These are phyloP conservation scores for Phytomonas francai DNA, from an alignment of 208 protist species.

Conservation along the genomic window DNA sequence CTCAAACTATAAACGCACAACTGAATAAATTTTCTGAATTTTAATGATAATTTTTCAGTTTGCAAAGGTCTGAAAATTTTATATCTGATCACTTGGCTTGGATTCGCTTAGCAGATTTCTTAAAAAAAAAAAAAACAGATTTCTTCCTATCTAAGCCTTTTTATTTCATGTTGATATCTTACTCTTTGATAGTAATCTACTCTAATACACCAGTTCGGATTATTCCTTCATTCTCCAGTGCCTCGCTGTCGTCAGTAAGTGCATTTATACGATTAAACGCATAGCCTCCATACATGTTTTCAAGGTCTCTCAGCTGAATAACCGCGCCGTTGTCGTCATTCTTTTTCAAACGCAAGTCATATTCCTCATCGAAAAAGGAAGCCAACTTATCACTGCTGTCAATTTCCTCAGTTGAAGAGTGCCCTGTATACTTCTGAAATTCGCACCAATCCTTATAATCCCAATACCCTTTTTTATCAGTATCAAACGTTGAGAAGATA, in stretches of 20 bases:
- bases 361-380: slow-evolving; percentile 69
- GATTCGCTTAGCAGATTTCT: slow-evolving; percentile 18
- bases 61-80: too few relatives aligned
- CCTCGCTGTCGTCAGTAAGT: slow-evolving; percentile 53
- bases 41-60: too few relatives aligned
- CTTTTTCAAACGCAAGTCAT: slow-evolving; percentile 31
- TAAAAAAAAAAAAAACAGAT: slow-evolving; percentile 11
- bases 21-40: too few relatives aligned
- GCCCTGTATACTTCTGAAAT: slow-evolving; percentile 41
- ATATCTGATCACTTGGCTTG: too few relatives aligned
- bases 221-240: slow-evolving; percentile 42
- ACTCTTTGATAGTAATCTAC: slow-evolving; percentile 15
- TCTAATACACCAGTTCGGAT: slow-evolving; percentile 64
- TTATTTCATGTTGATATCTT: not conserved
- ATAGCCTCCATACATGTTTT: slow-evolving; percentile 84
- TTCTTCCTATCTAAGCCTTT: not conserved
- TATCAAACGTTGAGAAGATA: slow-evolving; percentile 60
- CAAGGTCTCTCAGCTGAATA: slow-evolving; percentile 35
- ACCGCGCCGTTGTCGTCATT: slow-evolving; percentile 25
- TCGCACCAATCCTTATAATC: slow-evolving; percentile 50
- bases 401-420: slow-evolving; percentile 26
- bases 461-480: slow-evolving; percentile 43
- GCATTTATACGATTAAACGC: slow-evolving; percentile 71
- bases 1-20: too few relatives aligned
- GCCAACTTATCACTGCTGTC: slow-evolving; percentile 21